phyloP scores from a whole-genome alignment of 2,329 filamentous ascomycete species.

The Fusarium sp. region DNA sequence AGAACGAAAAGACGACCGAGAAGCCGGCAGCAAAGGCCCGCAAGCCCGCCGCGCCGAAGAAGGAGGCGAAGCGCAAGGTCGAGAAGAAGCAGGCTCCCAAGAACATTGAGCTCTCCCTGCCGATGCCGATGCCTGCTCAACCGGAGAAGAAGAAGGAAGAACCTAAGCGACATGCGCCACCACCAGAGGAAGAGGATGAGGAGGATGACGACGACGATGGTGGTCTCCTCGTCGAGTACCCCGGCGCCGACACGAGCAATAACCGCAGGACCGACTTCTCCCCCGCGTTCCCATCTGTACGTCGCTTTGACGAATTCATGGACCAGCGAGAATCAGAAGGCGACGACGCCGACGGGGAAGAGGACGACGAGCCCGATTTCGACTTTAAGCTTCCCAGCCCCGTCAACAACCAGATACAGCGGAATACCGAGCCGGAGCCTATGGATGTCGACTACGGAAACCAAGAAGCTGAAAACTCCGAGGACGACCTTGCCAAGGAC shows the following conservation, averaged over 20 bases:
- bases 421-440: conserved; percentile 42
- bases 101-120: conserved; percentile 52
- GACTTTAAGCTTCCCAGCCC: conserved; percentile 68
- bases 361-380: conserved; percentile 60
- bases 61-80: conserved; percentile 47
- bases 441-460: conserved; percentile 49
- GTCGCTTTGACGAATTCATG: conserved; percentile 67
- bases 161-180: conserved; percentile 45
- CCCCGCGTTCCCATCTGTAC: conserved; percentile 59
- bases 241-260: conserved; percentile 59
- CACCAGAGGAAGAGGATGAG: conserved; percentile 63
- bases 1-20: conserved; percentile 23
- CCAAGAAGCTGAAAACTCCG: conserved; percentile 45
- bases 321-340: conserved; percentile 60
- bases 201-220: conserved; percentile 69
- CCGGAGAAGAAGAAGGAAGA: conserved; percentile 35
- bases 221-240: conserved; percentile 70
- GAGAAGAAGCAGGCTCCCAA: conserved; percentile 53
- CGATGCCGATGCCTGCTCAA: conserved; percentile 45
- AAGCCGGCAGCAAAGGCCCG: conserved; percentile 44
- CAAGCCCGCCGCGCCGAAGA: conserved; percentile 43
- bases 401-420: conserved; percentile 55
- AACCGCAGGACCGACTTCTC: conserved; percentile 58
- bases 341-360: conserved; percentile 61
- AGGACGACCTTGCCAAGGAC: conserved; percentile 61